phyloP scores from a whole-genome alignment of 2,329 filamentous ascomycete species.

The Fusarium fracticaudum region DNA sequence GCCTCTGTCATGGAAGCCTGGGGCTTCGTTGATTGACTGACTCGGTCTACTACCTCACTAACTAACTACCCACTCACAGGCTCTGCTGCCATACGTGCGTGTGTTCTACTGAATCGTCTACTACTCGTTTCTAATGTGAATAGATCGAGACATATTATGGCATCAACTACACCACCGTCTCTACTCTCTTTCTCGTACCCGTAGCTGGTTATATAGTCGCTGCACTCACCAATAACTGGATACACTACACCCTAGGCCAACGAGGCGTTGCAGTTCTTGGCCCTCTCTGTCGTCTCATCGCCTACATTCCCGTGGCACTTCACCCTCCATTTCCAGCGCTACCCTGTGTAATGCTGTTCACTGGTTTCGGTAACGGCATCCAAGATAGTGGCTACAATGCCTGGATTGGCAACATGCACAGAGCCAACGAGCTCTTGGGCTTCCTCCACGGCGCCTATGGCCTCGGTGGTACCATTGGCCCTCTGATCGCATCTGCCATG shows the following conservation, averaged over 20 bases:
- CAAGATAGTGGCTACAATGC: constrained; percentile 69
- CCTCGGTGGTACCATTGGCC: constrained; percentile 74
- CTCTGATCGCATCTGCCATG: constrained; percentile 77
- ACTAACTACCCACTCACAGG: constrained; percentile 43
- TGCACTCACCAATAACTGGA: constrained; percentile 70
- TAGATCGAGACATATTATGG: constrained; percentile 62
- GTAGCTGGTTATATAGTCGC: constrained; percentile 72
- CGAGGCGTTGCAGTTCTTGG: constrained; percentile 75
- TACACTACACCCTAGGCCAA: constrained; percentile 74
- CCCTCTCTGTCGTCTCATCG: constrained; percentile 69
- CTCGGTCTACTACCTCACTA: neutral
- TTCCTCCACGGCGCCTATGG: constrained; percentile 79
- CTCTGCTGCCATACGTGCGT: constrained; percentile 59
- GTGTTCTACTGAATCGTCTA: neutral
- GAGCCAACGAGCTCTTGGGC: constrained; percentile 77
- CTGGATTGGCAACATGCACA: constrained; percentile 75
- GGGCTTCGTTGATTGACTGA: constrained; percentile 11
- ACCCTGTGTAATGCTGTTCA: constrained; percentile 70
- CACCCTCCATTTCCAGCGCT: constrained; percentile 77
- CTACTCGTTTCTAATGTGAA: neutral
- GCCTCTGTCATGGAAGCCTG: neutral
- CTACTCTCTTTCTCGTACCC: constrained; percentile 73
- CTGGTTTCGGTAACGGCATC: constrained; percentile 77
- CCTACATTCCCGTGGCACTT: constrained; percentile 71
- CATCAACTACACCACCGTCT: constrained; percentile 70